Conservation (phyloP, 2,329 filamentous ascomycete genomes). For the Fusarium cyanostomum region DNA sequence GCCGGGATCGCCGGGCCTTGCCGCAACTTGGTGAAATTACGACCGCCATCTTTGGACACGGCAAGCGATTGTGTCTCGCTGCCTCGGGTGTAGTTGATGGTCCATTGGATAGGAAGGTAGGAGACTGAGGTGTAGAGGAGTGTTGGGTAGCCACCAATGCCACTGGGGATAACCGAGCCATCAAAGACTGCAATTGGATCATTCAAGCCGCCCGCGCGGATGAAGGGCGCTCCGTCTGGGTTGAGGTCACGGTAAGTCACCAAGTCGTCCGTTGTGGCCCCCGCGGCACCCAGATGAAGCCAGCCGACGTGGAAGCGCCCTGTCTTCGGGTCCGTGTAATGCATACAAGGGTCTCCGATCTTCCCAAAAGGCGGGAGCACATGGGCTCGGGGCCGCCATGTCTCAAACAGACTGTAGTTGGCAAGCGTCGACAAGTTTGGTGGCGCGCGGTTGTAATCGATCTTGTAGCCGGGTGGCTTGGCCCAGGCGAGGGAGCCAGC, state of each 20-base stretch:
- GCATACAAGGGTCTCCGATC: conserved; percentile 56
- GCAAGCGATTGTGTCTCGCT: conserved; percentile 58
- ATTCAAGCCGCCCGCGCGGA: conserved; percentile 48
- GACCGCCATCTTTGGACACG: conserved; percentile 50
- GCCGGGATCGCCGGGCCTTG: conserved; percentile 35
- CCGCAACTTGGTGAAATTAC: conserved; percentile 37
- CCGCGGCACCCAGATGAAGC: conserved; percentile 50
- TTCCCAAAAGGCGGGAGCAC: conserved; percentile 52
- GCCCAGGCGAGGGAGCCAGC: conserved; percentile 29
- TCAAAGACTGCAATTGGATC: conserved; percentile 52
- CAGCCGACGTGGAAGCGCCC: conserved; percentile 57
- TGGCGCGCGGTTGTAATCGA: conserved; percentile 50
- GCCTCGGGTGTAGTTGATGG: conserved; percentile 55
- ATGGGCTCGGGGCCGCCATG: conserved; percentile 50
- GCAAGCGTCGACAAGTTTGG: conserved; percentile 52
- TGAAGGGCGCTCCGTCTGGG: conserved; percentile 53
- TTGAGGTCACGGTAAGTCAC: conserved; percentile 52
- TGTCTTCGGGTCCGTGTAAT: conserved; percentile 55
- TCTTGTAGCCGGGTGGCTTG: conserved; percentile 23
- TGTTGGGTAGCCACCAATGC: conserved; percentile 55
- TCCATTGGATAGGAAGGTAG: conserved; percentile 57
- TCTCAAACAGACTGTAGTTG: conserved; percentile 48
- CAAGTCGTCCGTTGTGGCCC: conserved; percentile 54
- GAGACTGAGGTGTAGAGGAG: conserved; percentile 57
- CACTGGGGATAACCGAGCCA: conserved; percentile 54